A percentile compares a stretch with the other conserved stretches of the same genome.
Evolutionary conservation across 768 basidiomycete species (phyloP).

Genomic region (button mushroom (Agaricus bisporus)): DNA sequence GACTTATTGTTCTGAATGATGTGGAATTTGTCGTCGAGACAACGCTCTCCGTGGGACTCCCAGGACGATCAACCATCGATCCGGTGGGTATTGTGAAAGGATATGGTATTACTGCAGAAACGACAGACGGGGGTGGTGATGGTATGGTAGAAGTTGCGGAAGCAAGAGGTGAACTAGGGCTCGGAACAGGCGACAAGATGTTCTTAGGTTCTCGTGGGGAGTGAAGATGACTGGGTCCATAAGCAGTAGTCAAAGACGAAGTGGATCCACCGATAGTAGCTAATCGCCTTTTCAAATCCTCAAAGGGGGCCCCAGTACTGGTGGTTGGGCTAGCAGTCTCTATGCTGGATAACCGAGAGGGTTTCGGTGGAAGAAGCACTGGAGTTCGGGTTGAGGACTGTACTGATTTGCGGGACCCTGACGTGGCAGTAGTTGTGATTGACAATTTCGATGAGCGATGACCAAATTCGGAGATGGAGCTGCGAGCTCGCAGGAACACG

Average conservation of each 20-base stretch:
- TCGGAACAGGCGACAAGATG: conserved; percentile 6
- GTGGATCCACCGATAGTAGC: conserved; percentile 69
- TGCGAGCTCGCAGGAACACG: conserved; percentile 70
- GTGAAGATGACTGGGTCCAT: conserved; percentile 13
- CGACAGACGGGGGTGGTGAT: conserved; percentile 18
- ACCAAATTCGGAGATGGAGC: conserved; percentile 26
- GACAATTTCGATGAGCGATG: conserved; percentile 32
- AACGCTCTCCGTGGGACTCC: conserved; percentile 81
- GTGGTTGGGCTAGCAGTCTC: conserved; percentile 28
- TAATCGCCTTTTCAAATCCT: conserved; percentile 73
- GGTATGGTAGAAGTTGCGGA: conserved; percentile 31
- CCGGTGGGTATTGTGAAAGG: conserved; percentile 21
- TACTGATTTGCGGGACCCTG: conserved; percentile 5
- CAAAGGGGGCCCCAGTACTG: conserved; percentile 53
- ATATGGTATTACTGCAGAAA: conserved; percentile 16
- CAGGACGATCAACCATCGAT: conserved; percentile 46
- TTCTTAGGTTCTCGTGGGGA: conserved; percentile 10
- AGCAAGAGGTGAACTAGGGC: conserved; percentile 29
- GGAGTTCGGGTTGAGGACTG: conserved; percentile 29
- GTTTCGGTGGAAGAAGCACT: conserved; percentile 41
- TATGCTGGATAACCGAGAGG: conserved; percentile 41
- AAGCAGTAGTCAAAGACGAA: conserved; percentile 48
- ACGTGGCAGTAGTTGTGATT: conserved; percentile 17
- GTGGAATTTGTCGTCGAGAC: conserved; percentile 67
- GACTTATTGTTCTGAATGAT: conserved; percentile 48